Percentiles rank a stretch among this genome's conserved stretches.
Evolutionary conservation across 805 yeast genomes (phyloP).

Genomic region (Candida quercuum): DNA sequence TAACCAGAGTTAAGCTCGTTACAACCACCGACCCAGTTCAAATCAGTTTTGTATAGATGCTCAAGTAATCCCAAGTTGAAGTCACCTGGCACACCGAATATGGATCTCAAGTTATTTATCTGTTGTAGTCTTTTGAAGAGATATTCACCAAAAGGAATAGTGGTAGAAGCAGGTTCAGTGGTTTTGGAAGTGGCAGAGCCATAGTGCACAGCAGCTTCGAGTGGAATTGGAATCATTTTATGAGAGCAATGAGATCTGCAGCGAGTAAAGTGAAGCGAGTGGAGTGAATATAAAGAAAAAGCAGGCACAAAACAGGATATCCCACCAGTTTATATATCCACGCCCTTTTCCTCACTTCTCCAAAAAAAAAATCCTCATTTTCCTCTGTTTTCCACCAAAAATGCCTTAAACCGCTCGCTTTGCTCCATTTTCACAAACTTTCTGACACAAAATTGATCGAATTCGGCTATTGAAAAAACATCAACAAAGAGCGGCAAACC

Average conservation of each 20-base stretch:
- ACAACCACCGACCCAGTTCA: constrained; percentile 78
- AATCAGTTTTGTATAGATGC: constrained; percentile 47
- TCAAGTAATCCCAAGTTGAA: constrained; percentile 66
- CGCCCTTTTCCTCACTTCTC: no score
- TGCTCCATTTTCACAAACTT: neutral
- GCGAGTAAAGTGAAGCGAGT: no score
- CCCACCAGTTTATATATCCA: neutral
- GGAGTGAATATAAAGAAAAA: no score
- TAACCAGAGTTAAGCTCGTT: constrained; percentile 89
- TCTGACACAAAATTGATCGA: constrained; percentile 4
- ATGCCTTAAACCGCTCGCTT: no score
- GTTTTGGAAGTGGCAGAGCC: neutral
- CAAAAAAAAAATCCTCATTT: no score
- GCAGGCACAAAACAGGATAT: no score
- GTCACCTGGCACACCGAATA: constrained; percentile 81
- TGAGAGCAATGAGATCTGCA: neutral
- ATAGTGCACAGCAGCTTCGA: neutral
- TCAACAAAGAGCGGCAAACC: neutral
- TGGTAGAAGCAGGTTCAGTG: neutral
- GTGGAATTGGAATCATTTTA: constrained; percentile 12
- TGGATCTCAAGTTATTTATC: constrained; percentile 47
- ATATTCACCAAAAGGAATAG: constrained; percentile 57
- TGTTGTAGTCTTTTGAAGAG: constrained; percentile 51
- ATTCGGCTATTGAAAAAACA: constrained; percentile 4
- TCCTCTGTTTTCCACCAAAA: no score